Percentiles rank a stretch among this genome's conserved stretches.
phyloP scores from a whole-genome alignment of 75 land plant species.

The Larix kaempferi region DNA sequence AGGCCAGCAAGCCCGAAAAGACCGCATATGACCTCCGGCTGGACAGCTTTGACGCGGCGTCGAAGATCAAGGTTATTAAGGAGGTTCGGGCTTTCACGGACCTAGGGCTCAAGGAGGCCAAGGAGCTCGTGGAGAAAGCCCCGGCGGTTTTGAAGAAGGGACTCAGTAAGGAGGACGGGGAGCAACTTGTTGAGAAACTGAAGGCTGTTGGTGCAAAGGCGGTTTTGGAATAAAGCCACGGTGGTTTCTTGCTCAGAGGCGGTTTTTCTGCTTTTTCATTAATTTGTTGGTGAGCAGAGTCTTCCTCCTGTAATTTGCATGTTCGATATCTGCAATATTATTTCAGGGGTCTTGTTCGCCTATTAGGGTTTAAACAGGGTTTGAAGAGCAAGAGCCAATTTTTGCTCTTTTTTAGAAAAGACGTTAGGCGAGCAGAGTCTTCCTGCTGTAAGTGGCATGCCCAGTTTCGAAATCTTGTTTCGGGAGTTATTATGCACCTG shows the following conservation, averaged over 20 bases:
- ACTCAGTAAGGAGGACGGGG: constrained; percentile 65
- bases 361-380: background rate
- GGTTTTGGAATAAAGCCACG: constrained; percentile 45
- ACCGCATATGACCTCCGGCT: constrained; percentile 60
- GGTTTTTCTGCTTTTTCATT: background rate
- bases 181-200: constrained; percentile 57
- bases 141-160: constrained; percentile 69
- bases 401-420: no score
- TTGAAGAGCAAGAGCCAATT: no score
- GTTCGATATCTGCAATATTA: background rate
- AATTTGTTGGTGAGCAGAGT: background rate
- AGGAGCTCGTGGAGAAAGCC: constrained; percentile 79
- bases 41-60: constrained; percentile 64
- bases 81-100: constrained; percentile 68
- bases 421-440: no score
- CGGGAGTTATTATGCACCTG: no score
- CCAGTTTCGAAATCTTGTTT: no score
- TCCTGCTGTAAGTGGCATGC: no score
- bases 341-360: background rate
- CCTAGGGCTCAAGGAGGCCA: constrained; percentile 81
- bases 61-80: constrained; percentile 78
- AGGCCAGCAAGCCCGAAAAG: constrained; percentile 67
- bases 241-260: no score
- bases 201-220: constrained; percentile 66
- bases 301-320: background rate